A percentile compares a stretch with the other conserved stretches of the same genome.
These are phyloP conservation scores for Diaporthe sp. DNA, from an alignment of 2,329 filamentous ascomycete genomes.

Conservation along the genomic window DNA sequence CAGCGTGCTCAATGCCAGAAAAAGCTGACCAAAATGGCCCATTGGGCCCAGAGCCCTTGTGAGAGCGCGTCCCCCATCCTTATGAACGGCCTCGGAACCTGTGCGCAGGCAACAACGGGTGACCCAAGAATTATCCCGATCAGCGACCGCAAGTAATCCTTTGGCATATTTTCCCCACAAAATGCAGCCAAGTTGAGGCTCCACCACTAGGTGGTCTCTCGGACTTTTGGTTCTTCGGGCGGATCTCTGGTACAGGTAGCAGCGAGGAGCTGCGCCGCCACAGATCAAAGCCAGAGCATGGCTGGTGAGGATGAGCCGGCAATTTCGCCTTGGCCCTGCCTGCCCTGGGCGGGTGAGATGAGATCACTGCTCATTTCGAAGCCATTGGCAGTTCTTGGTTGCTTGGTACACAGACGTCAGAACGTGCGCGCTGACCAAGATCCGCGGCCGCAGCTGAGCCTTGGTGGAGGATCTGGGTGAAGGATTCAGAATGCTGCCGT, in stretches of 20 bases:
- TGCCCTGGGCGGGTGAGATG: neutral
- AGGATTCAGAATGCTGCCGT: conserved; percentile 15
- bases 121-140: neutral
- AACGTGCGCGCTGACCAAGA: neutral
- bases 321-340: neutral
- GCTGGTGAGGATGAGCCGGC: neutral
- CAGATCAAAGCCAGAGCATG: neutral
- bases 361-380: neutral
- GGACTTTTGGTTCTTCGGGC: neutral
- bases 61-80: neutral
- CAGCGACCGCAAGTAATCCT: neutral
- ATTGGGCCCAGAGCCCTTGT: neutral
- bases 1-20: neutral
- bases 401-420: neutral
- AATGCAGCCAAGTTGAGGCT: neutral
- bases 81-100: neutral
- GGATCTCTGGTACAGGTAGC: neutral
- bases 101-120: conserved; percentile 6
- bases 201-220: conserved; percentile 4
- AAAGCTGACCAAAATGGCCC: neutral
- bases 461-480: conserved; percentile 21
- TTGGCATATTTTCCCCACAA: conserved; percentile 5
- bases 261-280: conserved; percentile 11
- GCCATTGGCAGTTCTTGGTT: neutral
- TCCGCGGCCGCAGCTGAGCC: conserved; percentile 4